Conservation (phyloP, 768 basidiomycete genomes). For the Mycena rosella region DNA sequence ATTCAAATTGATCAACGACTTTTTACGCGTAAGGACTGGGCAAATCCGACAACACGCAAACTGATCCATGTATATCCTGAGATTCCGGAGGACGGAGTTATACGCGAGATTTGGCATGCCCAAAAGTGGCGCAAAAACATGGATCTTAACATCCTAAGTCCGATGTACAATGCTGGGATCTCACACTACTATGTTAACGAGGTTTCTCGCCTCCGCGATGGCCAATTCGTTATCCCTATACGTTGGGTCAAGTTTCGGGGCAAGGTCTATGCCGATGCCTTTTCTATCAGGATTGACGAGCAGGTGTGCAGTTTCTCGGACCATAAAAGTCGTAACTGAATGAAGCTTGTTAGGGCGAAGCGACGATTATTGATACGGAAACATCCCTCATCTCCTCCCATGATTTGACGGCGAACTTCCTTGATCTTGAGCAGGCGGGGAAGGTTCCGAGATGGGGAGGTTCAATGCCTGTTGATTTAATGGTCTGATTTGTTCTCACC, state of each 20-base stretch:
- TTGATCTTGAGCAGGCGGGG: too few species aligned
- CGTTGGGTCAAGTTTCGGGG: constrained; percentile 29
- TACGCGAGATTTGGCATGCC: too few species aligned
- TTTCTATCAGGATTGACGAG: constrained; percentile 1
- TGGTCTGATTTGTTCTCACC: too few species aligned
- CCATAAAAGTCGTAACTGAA: too few species aligned
- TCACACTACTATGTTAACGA: constrained; percentile 28
- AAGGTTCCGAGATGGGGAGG: background rate
- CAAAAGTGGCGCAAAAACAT: constrained; percentile 22
- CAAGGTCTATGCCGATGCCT: constrained; percentile 21
- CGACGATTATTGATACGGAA: background rate
- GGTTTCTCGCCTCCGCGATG: background rate
- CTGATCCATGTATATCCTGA: too few species aligned
- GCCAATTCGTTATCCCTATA: constrained; percentile 11
- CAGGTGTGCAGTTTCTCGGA: background rate
- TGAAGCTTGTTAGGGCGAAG: background rate
- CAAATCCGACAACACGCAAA: too few species aligned
- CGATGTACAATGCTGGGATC: constrained; percentile 17
- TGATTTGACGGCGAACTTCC: too few species aligned
- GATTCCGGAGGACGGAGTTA: constrained; percentile 8
- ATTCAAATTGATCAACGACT: too few species aligned
- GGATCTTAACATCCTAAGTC: constrained; percentile 16
- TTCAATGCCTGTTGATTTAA: too few species aligned
- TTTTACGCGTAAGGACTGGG: too few species aligned
- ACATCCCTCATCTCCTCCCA: too few species aligned